A percentile compares a stretch with the other conserved stretches of the same genome.
phyloP scores from a whole-genome alignment of 1,284 basidiomycete genomes.

The Boletus mariae region DNA sequence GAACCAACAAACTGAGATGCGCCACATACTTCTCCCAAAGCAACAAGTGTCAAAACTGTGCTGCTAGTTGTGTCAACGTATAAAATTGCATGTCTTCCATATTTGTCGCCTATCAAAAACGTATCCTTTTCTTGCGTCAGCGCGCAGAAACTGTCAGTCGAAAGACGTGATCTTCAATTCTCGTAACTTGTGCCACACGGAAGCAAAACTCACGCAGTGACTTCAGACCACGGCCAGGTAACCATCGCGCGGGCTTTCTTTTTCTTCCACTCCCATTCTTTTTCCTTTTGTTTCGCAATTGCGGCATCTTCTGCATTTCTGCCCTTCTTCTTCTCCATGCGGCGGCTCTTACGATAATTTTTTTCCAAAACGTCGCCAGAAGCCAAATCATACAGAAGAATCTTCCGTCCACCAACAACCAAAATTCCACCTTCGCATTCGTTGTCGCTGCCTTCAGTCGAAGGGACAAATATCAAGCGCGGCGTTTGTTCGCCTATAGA shows the following conservation, averaged over 20 bases:
- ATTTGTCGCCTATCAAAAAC: constrained; percentile 75
- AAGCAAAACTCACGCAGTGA: constrained; percentile 50
- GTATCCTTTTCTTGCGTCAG: constrained; percentile 44
- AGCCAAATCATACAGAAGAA: constrained; percentile 57
- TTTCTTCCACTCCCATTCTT: constrained; percentile 49
- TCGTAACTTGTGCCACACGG: neutral
- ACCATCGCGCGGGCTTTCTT: constrained; percentile 51
- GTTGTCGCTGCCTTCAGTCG: constrained; percentile 24
- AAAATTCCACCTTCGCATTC: constrained; percentile 61
- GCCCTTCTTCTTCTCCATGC: constrained; percentile 46
- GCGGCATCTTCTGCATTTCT: constrained; percentile 37
- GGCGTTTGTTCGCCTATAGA: constrained; percentile 30
- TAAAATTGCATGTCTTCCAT: constrained; percentile 68
- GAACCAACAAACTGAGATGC: neutral
- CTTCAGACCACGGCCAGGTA: constrained; percentile 70
- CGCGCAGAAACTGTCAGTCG: constrained; percentile 45
- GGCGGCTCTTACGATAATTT: constrained; percentile 49
- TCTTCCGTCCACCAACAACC: constrained; percentile 60
- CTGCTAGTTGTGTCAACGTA: constrained; percentile 46
- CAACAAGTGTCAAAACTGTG: constrained; percentile 51
- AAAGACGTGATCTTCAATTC: constrained; percentile 1
- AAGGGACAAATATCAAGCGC: constrained; percentile 23
- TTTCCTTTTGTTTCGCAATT: constrained; percentile 53
- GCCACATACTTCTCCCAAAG: constrained; percentile 66
- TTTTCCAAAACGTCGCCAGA: constrained; percentile 46